Evolutionary conservation across 2,329 filamentous ascomycete species (phyloP).

Genomic region (Sphaerulina musiva): DNA sequence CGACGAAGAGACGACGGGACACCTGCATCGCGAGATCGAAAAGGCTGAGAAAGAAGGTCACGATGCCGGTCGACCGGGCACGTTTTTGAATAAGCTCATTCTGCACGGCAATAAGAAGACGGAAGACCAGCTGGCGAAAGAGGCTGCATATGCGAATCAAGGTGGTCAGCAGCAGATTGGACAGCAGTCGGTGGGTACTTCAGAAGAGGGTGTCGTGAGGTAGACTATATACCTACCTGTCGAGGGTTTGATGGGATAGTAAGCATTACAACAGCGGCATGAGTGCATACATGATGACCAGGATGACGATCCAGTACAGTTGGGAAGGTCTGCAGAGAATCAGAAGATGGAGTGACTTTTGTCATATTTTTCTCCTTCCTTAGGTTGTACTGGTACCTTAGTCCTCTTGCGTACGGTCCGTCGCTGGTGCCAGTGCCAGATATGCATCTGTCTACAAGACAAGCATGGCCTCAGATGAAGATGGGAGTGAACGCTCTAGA

Average conservation of each 20-base stretch:
- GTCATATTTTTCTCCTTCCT: too few relatives aligned
- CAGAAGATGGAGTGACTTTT: too few relatives aligned
- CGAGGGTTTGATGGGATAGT: too few relatives aligned
- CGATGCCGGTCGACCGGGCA: slow-evolving; percentile 31
- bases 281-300: background rate
- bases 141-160: slow-evolving; percentile 13
- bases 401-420: too few relatives aligned
- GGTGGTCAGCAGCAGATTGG: slow-evolving; percentile 6
- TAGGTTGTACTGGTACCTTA: too few relatives aligned
- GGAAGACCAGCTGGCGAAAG: slow-evolving; percentile 31
- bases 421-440: too few relatives aligned
- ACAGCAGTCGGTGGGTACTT: slow-evolving; percentile 1
- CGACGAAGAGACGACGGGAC: slow-evolving; percentile 35
- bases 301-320: background rate
- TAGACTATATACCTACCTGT: background rate
- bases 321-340: background rate
- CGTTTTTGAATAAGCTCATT: slow-evolving; percentile 35
- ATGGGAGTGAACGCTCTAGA: too few relatives aligned
- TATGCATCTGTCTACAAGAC: too few relatives aligned
- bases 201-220: slow-evolving; percentile 3
- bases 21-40: slow-evolving; percentile 33
- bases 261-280: background rate
- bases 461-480: too few relatives aligned
- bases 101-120: slow-evolving; percentile 38
- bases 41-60: slow-evolving; percentile 32